A percentile compares a stretch with the other conserved stretches of the same genome.
phyloP scores from a whole-genome alignment of 768 basidiomycete species.

The Leccinum fibrillosum region DNA sequence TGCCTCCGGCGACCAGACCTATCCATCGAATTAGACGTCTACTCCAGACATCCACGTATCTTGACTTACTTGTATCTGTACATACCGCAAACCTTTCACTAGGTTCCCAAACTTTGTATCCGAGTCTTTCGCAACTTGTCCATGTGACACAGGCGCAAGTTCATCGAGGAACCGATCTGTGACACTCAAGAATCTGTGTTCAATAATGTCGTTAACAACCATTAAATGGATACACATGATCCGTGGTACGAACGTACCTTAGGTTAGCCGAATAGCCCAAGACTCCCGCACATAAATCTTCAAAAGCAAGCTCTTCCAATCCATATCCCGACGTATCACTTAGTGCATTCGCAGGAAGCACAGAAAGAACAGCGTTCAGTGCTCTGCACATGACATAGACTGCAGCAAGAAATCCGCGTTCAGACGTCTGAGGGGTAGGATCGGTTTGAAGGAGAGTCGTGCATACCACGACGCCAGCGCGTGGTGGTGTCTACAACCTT shows the following conservation, averaged over 20 bases:
- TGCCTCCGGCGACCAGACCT: slow-evolving; percentile 93
- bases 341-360: slow-evolving; percentile 71
- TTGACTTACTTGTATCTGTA: slow-evolving; percentile 69
- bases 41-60: not conserved
- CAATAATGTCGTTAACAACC: not conserved
- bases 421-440: slow-evolving; percentile 38
- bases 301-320: slow-evolving; percentile 86
- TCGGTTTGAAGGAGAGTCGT: slow-evolving; percentile 48
- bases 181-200: slow-evolving; percentile 78
- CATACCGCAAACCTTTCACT: slow-evolving; percentile 59
- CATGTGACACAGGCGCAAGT: slow-evolving; percentile 67
- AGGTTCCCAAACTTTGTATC: slow-evolving; percentile 40
- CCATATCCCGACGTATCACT: slow-evolving; percentile 75
- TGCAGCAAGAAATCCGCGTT: slow-evolving; percentile 77
- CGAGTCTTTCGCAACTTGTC: slow-evolving; percentile 73
- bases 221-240: not conserved
- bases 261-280: slow-evolving; percentile 79
- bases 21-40: slow-evolving; percentile 1
- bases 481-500: slow-evolving; percentile 83
- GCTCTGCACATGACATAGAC: slow-evolving; percentile 90
- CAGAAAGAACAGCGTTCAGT: slow-evolving; percentile 71
- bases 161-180: slow-evolving; percentile 87
- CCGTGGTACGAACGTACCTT: slow-evolving; percentile 47
- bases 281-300: slow-evolving; percentile 81
- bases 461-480: slow-evolving; percentile 81